phyloP scores from a whole-genome alignment of 2,329 filamentous ascomycete genomes.

The Diaporthe vaccinii region DNA sequence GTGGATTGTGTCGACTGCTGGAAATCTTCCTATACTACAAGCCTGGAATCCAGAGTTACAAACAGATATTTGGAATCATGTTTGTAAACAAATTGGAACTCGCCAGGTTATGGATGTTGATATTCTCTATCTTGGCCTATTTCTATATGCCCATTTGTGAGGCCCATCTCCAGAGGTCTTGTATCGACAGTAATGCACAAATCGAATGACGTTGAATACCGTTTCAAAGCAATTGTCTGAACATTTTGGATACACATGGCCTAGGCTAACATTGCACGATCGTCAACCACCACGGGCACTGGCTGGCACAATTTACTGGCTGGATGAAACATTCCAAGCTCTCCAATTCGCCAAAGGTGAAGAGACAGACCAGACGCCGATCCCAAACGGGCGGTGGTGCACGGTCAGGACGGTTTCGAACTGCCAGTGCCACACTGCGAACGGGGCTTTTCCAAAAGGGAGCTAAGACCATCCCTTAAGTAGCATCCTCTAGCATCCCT shows the following conservation, averaged over 20 bases:
- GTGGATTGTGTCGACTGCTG: background rate
- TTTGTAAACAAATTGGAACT: background rate
- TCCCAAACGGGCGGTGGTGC: constrained; percentile 20
- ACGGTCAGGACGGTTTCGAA: constrained; percentile 24
- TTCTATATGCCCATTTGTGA: background rate
- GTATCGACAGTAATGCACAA: background rate
- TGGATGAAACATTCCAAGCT: constrained; percentile 13
- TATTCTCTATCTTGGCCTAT: background rate
- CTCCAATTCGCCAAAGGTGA: background rate
- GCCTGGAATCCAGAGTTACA: background rate
- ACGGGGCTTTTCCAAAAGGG: constrained; percentile 28
- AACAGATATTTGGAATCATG: background rate
- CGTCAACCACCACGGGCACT: background rate
- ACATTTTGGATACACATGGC: background rate
- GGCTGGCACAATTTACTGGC: constrained; percentile 3
- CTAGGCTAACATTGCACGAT: background rate
- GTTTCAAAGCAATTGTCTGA: background rate
- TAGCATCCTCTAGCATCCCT: constrained; percentile 23
- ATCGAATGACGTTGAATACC: background rate
- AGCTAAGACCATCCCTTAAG: constrained; percentile 21
- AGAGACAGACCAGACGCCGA: constrained; percentile 7
- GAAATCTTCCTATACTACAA: background rate
- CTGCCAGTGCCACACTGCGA: constrained; percentile 24
- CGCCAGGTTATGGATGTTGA: too few species aligned
- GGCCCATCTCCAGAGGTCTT: background rate